Evolutionary conservation across 2,329 filamentous ascomycete genomes (phyloP), one percentile per base, ranked within the genome.

Genomic region (Tolypocladium paradoxum): DNA sequence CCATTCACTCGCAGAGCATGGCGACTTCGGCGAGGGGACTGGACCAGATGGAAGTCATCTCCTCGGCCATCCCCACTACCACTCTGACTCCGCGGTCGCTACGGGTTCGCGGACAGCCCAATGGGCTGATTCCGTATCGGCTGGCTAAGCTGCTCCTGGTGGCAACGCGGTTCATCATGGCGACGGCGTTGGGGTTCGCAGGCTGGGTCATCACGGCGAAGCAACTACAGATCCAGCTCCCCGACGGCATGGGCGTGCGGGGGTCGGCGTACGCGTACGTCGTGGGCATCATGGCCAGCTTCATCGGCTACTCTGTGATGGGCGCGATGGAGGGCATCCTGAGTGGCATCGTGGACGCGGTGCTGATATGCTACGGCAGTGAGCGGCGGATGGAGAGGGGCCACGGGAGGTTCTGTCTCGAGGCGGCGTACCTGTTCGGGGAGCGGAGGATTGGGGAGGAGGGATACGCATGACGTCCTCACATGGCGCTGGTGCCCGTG

Each of bases 161-260:
- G 61, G 90, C 92, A 3, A 93, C 90, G 1, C 83, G 92, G 20
- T 88, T 92, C 65, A 87, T 96, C 63, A 95, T 96, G 82, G 89
- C 90, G 0, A 83, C 91, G 48, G 88, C 85, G 0, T 80, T 99
- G 33, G 92, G 92, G 1, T 95, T 97, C 63, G 91, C 88, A 4
- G 92, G 90, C n/a, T 99, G 93, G 93, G 89, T 97, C 9, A 87
- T 89, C 48, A 95, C 91, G 36, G 91, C 93, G 12, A 84, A 89
- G 57, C 85, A 87, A 69, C 75, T 96, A 4, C 76, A 79, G 50
- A 74, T 93, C 22, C 74, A 72, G 64, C 71, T 73, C 55, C 83
- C 69, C 53, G 78, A 74, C 38, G 77, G 76, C 2, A 59, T 68
- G 50, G 78, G 81, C 0, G 66, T 85, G 50, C 82, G 82, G 47